A percentile compares a stretch with the other conserved stretches of the same genome.
These are phyloP conservation scores for Anthracocystis setariae DNA, from an alignment of 1,284 basidiomycete genomes.

Conservation along the genomic window DNA sequence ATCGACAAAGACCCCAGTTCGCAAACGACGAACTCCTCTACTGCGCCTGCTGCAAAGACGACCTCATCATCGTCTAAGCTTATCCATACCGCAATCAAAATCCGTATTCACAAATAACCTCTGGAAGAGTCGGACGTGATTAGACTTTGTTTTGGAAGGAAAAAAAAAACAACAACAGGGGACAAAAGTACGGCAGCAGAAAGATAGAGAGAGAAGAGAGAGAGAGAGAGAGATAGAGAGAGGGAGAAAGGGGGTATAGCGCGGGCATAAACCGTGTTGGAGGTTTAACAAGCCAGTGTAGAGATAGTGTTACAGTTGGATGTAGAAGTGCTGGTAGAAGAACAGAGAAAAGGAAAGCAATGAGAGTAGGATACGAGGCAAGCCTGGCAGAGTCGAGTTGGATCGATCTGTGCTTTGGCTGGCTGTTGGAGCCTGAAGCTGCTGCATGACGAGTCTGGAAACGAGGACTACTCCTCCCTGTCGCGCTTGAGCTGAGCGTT, in stretches of 20 bases:
- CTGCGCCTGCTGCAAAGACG: constrained; percentile 46
- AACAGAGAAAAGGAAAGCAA: not conserved
- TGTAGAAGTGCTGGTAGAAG: not conserved
- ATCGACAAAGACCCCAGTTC: constrained; percentile 29
- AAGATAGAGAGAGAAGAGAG: not conserved
- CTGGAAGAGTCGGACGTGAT: not conserved
- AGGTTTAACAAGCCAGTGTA: constrained; percentile 4
- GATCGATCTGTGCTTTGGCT: constrained; percentile 5
- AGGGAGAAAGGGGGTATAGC: constrained; percentile 13
- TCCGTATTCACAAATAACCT: too few relatives aligned
- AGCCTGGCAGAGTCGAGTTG: constrained; percentile 18
- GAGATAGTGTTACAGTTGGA: not conserved
- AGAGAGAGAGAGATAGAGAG: not conserved
- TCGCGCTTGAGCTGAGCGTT: constrained; percentile 41
- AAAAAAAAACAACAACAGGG: too few relatives aligned
- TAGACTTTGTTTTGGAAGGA: constrained; percentile 9
- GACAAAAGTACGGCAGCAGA: not conserved
- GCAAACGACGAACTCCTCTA: constrained; percentile 50
- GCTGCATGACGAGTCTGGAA: not conserved
- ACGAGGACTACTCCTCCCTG: constrained; percentile 39
- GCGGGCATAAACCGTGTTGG: constrained; percentile 25
- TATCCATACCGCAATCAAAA: not conserved
- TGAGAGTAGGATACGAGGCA: too few relatives aligned
- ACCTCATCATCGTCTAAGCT: constrained; percentile 47
- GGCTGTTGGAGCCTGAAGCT: constrained; percentile 32